Evolutionary conservation across 805 yeast genomes (phyloP), one percentile per base, ranked within the genome.

Genomic region (Metschnikowia drakensbergensis): DNA sequence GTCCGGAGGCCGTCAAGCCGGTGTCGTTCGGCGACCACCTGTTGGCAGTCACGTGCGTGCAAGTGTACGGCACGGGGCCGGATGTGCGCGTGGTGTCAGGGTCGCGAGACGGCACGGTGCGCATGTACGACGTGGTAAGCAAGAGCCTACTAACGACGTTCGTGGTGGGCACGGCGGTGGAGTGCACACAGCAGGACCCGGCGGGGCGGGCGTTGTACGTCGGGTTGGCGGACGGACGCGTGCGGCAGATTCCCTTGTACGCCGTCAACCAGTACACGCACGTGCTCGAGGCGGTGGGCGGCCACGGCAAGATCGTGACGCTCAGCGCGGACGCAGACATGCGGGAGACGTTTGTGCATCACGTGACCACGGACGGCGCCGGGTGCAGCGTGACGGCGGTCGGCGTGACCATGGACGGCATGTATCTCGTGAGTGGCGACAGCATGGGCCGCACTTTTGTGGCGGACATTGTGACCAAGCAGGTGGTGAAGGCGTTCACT

Each of bases 151-250:
- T 86, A 17, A 76, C 89, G 6, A 88, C 96, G 0, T 83, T 88
- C 60, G 83, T 90, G n/a, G 65, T 85, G 26, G 79, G 84, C 3
- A 60, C 66, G 17, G 76, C 85, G 0, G 76, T 88, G 8, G 75
- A 76, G 26, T 68, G 84, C 17, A 47, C 92, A 5, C 75, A 81
- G 0, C 68, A 79, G 5, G 98, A 92, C 64, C 89, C 95, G 0
- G 88, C 91, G 0, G 88, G 83, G 58, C 74, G 98, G 57, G 75
- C 82, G 2, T 49, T 87, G 1, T 92, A 86, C 61, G 79, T 78
- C 6, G 97, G 96, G 1, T 66, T 85, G 11, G 58, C 67, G 2
- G 75, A 80, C 51, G 97, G 96, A 9, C 58, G 67, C 10, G 76
- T 88, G 37, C 72, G 84, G 52, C 62, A 70, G 33, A 74, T 87